A percentile compares a stretch with the other conserved stretches of the same genome.
phyloP scores from a whole-genome alignment of 257 asterid genomes.

The Solanum ahanhuiri region DNA sequence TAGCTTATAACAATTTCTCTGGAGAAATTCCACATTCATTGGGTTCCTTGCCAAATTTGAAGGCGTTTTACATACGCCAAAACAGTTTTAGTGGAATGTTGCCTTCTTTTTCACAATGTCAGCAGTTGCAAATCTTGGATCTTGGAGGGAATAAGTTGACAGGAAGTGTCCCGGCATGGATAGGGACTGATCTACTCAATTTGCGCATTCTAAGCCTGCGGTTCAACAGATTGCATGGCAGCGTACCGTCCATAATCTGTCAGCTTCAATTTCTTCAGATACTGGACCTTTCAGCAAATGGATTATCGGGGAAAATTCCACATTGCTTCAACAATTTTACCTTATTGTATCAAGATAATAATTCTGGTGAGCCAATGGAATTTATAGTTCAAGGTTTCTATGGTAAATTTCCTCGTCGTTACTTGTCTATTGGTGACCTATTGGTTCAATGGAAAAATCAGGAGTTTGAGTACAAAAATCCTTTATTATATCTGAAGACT shows the following conservation, averaged over 20 bases:
- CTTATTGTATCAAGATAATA: not conserved
- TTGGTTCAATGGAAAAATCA: constrained; percentile 17
- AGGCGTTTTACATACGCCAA: not conserved
- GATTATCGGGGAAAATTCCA: not conserved
- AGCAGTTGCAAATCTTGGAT: constrained; percentile 14
- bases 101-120: constrained; percentile 6
- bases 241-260: not conserved
- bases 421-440: not conserved
- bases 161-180: not conserved
- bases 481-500: not conserved
- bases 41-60: not conserved
- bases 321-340: constrained; percentile 19
- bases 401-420: not conserved
- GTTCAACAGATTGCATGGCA: not conserved
- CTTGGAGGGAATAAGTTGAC: not conserved
- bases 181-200: not conserved
- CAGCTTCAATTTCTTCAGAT: not conserved
- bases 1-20: constrained; percentile 8
- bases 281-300: not conserved
- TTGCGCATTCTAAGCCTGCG: not conserved
- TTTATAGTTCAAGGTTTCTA: not conserved
- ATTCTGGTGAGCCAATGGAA: not conserved
- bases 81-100: constrained; percentile 12
- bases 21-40: constrained; percentile 11
- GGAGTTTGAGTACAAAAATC: not conserved